Evolutionary conservation across 345 rosid genomes (phyloP).

Genomic region (Bretschneidera sinensis): DNA sequence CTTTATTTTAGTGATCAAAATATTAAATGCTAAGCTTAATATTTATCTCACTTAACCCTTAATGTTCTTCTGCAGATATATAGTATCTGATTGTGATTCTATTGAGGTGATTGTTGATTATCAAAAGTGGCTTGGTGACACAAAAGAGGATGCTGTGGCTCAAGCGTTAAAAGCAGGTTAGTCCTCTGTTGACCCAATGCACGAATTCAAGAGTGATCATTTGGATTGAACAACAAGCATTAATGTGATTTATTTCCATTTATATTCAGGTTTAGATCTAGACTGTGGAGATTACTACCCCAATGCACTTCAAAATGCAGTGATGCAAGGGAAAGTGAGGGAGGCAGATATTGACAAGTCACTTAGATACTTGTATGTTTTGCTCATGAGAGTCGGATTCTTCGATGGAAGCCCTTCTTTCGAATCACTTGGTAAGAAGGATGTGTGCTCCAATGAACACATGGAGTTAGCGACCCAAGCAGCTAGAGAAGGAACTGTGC

Average conservation of each 20-base stretch:
- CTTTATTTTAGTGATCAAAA: not conserved
- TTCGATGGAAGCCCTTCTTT: too few relatives aligned
- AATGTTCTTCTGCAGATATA: constrained; percentile 31
- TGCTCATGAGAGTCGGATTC: too few relatives aligned
- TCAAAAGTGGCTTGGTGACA: constrained; percentile 38
- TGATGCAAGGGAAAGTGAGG: constrained; percentile 39
- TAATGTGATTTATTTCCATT: not conserved
- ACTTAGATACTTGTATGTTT: constrained; percentile 23
- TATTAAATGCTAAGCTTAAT: not conserved
- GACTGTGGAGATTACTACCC: constrained; percentile 55
- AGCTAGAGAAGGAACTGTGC: constrained; percentile 53
- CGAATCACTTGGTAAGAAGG: constrained; percentile 28
- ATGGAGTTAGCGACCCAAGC: constrained; percentile 47
- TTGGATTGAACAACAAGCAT: not conserved
- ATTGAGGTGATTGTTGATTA: constrained; percentile 41
- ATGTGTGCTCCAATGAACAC: constrained; percentile 34
- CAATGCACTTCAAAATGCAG: constrained; percentile 29
- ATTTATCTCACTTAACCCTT: too few relatives aligned
- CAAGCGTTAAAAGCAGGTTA: constrained; percentile 49
- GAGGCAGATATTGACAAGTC: constrained; percentile 26
- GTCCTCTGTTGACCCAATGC: not conserved
- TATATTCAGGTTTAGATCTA: constrained; percentile 50
- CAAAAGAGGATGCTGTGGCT: constrained; percentile 55
- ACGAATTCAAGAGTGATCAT: not conserved
- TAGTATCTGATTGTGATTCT: too few relatives aligned